Conservation (phyloP, 495 filamentous ascomycete genomes). For the Penicillium canariense region DNA sequence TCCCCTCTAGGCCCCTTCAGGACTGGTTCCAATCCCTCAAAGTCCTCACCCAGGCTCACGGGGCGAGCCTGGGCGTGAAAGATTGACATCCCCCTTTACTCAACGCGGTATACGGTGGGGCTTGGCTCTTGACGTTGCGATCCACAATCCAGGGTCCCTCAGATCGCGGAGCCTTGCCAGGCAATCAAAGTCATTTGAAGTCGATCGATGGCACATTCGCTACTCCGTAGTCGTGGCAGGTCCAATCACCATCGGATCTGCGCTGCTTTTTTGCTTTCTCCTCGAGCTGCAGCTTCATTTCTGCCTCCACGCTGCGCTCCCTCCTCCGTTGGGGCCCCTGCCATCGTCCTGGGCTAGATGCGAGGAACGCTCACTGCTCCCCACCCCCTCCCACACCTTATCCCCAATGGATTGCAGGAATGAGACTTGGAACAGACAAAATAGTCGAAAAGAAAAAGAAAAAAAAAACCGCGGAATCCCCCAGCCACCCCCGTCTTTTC, state of each 20-base stretch:
- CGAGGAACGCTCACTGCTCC: background rate
- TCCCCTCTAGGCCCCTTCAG: background rate
- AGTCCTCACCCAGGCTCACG: background rate
- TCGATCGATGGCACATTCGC: slow-evolving; percentile 7
- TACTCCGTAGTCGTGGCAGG: background rate
- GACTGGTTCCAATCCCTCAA: background rate
- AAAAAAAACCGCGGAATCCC: slow-evolving; percentile 3
- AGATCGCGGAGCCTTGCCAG: slow-evolving; percentile 8
- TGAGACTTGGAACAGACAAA: background rate
- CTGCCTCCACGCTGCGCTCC: background rate
- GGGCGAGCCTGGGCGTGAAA: background rate
- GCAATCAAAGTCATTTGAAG: background rate
- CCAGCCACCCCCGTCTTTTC: background rate
- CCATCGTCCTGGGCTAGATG: background rate
- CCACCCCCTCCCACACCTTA: background rate
- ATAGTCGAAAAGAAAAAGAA: background rate
- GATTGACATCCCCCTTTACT: slow-evolving; percentile 17
- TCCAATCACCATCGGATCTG: background rate
- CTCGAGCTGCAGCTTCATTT: background rate
- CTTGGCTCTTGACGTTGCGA: slow-evolving; percentile 16
- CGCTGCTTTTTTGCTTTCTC: slow-evolving; percentile 4
- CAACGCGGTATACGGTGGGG: slow-evolving; percentile 10
- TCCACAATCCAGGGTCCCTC: slow-evolving; percentile 15
- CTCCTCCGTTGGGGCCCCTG: background rate
- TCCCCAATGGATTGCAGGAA: background rate